Evolutionary conservation across 345 rosid genomes (phyloP).

Genomic region (Pugionium dolabratum): DNA sequence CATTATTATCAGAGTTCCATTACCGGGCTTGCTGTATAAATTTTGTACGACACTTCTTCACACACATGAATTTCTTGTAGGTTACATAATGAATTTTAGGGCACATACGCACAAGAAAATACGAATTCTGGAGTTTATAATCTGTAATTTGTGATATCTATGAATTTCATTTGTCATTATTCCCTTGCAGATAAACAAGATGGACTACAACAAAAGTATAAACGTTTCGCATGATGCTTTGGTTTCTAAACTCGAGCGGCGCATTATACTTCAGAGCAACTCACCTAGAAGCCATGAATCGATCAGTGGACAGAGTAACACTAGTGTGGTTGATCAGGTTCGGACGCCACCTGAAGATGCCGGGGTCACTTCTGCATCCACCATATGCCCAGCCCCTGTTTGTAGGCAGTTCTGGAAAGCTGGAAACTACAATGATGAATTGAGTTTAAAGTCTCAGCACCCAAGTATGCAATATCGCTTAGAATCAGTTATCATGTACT

Average conservation of each 20-base stretch:
- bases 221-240: slow-evolving; percentile 44
- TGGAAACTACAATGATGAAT: slow-evolving; percentile 59
- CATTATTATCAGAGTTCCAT: neutral
- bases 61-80: no score
- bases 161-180: slow-evolving; percentile 6
- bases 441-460: slow-evolving; percentile 49
- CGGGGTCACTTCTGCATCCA: slow-evolving; percentile 60
- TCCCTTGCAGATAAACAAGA: slow-evolving; percentile 31
- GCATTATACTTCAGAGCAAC: slow-evolving; percentile 27
- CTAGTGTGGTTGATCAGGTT: slow-evolving; percentile 69
- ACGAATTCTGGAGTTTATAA: neutral
- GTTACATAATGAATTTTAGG: neutral
- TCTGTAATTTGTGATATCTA: slow-evolving; percentile 22
- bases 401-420: slow-evolving; percentile 97
- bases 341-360: slow-evolving; percentile 68
- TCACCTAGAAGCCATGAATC: slow-evolving; percentile 38
- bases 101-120: neutral
- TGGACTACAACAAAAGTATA: slow-evolving; percentile 39
- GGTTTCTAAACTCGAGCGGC: slow-evolving; percentile 55
- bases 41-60: no score
- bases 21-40: no score
- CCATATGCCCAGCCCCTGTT: slow-evolving; percentile 64
- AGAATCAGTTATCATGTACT: slow-evolving; percentile 5
- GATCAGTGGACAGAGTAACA: slow-evolving; percentile 55
- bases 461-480: slow-evolving; percentile 56